These are phyloP conservation scores for Platanthera guangdongensis DNA, from an alignment of 106 monocot genomes.

Conservation along the genomic window DNA sequence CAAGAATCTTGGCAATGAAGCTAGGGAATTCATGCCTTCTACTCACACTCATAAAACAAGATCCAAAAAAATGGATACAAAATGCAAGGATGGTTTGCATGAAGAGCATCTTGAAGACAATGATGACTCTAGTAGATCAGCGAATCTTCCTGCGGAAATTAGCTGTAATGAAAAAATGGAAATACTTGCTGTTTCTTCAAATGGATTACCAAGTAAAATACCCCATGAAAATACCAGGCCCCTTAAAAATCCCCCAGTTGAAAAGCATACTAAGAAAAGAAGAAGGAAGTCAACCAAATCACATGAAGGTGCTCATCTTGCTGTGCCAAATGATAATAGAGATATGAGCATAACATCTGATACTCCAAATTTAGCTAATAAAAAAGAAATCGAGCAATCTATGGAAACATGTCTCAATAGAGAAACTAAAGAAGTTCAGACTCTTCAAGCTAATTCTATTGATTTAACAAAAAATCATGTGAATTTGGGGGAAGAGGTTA, in stretches of 20 bases:
- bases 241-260: neutral
- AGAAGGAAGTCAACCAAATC: neutral
- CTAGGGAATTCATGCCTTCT: neutral
- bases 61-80: neutral
- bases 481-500: neutral
- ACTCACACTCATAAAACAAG: neutral
- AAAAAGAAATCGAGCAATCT: neutral
- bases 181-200: neutral
- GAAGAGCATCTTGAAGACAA: neutral
- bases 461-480: neutral
- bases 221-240: neutral
- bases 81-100: neutral
- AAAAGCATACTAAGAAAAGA: neutral
- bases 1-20: neutral
- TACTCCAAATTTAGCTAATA: neutral
- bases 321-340: neutral
- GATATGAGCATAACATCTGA: neutral
- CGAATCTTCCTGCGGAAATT: neutral
- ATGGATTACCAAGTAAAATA: neutral
- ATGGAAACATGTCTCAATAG: neutral
- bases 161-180: neutral
- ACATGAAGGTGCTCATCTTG: neutral
- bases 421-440: neutral
- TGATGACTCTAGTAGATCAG: neutral
- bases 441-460: neutral